Evolutionary conservation across 1,139 yeast genomes (phyloP).

Genomic region (Debaryomyces singareniensis): DNA sequence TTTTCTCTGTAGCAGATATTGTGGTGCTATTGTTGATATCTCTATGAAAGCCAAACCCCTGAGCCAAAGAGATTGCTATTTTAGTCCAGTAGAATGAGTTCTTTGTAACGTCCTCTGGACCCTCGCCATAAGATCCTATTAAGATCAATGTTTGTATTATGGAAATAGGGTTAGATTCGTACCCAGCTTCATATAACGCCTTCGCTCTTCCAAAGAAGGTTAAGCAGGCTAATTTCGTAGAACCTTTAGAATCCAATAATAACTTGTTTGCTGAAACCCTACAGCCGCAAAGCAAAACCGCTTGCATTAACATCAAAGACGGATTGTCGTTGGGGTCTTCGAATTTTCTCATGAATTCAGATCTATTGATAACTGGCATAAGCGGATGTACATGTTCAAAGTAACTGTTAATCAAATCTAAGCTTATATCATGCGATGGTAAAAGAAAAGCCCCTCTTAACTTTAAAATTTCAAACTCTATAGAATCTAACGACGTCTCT

Average conservation of each 20-base stretch:
- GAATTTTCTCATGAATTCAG: constrained; percentile 52
- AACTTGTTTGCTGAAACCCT: constrained; percentile 55
- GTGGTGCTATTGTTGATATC: constrained; percentile 31
- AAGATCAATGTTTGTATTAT: constrained; percentile 60
- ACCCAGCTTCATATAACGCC: constrained; percentile 66
- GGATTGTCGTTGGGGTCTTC: constrained; percentile 61
- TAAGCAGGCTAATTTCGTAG: constrained; percentile 51
- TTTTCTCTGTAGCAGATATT: constrained; percentile 37
- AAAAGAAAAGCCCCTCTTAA: constrained; percentile 66
- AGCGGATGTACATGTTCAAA: constrained; percentile 65
- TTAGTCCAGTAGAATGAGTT: constrained; percentile 77
- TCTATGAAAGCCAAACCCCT: constrained; percentile 74
- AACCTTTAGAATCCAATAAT: constrained; percentile 50
- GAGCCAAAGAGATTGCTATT: constrained; percentile 68
- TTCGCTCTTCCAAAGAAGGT: constrained; percentile 75
- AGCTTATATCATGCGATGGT: constrained; percentile 57
- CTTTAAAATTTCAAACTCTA: constrained; percentile 62
- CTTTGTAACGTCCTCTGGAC: constrained; percentile 70
- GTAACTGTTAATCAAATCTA: constrained; percentile 55
- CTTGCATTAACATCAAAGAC: constrained; percentile 60
- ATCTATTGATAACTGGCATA: constrained; percentile 65
- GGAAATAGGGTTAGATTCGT: constrained; percentile 65
- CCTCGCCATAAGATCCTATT: constrained; percentile 71
- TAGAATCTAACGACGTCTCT: constrained; percentile 48
- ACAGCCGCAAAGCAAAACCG: constrained; percentile 66